Percentiles rank a stretch among this genome's conserved stretches.
Conservation (phyloP, 1,284 basidiomycete genomes). For the Agroathelia rolfsii region DNA sequence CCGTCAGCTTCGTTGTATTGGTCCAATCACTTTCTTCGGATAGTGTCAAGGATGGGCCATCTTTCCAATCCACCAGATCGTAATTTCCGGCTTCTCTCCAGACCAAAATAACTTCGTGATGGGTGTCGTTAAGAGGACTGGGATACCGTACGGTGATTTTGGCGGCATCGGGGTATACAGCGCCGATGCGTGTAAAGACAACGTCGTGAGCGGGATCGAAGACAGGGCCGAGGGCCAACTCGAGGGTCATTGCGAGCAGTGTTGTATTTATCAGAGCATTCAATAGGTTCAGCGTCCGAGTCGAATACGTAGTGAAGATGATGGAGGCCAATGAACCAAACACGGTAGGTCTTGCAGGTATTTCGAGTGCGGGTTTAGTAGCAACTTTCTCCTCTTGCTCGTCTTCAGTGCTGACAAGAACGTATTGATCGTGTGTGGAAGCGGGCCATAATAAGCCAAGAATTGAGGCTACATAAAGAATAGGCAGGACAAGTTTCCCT, state of each 20-base stretch:
- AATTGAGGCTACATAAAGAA: constrained; percentile 14
- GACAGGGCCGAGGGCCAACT: constrained; percentile 42
- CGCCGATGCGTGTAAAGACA: constrained; percentile 57
- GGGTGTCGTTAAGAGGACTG: constrained; percentile 18
- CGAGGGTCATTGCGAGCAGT: constrained; percentile 37
- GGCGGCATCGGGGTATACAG: constrained; percentile 50
- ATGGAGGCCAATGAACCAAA: constrained; percentile 28
- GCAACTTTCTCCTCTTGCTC: background rate
- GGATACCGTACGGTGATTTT: constrained; percentile 60
- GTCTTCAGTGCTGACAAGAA: too few species aligned
- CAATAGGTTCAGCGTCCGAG: too few species aligned
- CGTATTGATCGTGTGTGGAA: too few species aligned
- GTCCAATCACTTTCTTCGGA: constrained; percentile 54
- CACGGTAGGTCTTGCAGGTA: too few species aligned
- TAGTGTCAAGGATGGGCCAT: constrained; percentile 41
- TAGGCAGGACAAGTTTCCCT: constrained; percentile 21
- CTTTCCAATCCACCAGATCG: constrained; percentile 43
- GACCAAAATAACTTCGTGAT: constrained; percentile 29
- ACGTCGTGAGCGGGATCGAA: constrained; percentile 44
- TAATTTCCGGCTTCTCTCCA: constrained; percentile 31
- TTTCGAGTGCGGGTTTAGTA: too few species aligned
- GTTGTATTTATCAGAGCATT: constrained; percentile 43
- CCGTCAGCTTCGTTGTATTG: constrained; percentile 40
- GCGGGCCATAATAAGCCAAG: too few species aligned
- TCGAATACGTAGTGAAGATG: constrained; percentile 27